phyloP scores from a whole-genome alignment of 2,329 filamentous ascomycete species.

The Venturia nashicola region DNA sequence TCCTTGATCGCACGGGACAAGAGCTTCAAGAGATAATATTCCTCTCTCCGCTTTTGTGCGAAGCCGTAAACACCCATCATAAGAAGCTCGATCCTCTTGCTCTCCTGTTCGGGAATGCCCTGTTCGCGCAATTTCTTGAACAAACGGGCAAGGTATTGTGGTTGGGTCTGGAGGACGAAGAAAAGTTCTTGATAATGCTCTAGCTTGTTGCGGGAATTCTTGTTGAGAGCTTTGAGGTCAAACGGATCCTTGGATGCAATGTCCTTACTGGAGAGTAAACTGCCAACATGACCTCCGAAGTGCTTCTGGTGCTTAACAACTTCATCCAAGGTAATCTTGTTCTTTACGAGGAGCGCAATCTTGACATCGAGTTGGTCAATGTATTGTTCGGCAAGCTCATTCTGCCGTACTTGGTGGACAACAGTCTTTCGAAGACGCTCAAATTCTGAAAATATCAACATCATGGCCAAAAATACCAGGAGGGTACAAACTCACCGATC shows the following conservation, averaged over 20 bases:
- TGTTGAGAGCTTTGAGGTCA: slow-evolving; percentile 94
- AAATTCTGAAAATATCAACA: slow-evolving; percentile 49
- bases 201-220: slow-evolving; percentile 86
- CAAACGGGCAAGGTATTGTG: slow-evolving; percentile 80
- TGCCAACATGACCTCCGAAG: slow-evolving; percentile 80
- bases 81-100: slow-evolving; percentile 80
- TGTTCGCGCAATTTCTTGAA: slow-evolving; percentile 76
- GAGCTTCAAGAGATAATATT: slow-evolving; percentile 90
- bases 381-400: slow-evolving; percentile 94
- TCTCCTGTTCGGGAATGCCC: slow-evolving; percentile 79
- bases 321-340: slow-evolving; percentile 97
- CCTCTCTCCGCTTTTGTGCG: slow-evolving; percentile 89
- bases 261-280: slow-evolving; percentile 74
- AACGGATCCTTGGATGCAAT: slow-evolving; percentile 85
- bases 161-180: slow-evolving; percentile 92
- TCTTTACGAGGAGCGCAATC: slow-evolving; percentile 94
- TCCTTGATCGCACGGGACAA: slow-evolving; percentile 73
- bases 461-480: not conserved
- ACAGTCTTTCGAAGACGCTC: slow-evolving; percentile 91
- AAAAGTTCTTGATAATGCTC: slow-evolving; percentile 97
- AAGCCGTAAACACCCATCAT: slow-evolving; percentile 97
- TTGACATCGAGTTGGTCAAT: slow-evolving; percentile 98
- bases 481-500: slow-evolving; percentile 36
- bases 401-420: slow-evolving; percentile 92
- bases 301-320: slow-evolving; percentile 95